These are phyloP conservation scores for Exophiala spinifera DNA, from an alignment of 2,329 filamentous ascomycete genomes.

Conservation along the genomic window DNA sequence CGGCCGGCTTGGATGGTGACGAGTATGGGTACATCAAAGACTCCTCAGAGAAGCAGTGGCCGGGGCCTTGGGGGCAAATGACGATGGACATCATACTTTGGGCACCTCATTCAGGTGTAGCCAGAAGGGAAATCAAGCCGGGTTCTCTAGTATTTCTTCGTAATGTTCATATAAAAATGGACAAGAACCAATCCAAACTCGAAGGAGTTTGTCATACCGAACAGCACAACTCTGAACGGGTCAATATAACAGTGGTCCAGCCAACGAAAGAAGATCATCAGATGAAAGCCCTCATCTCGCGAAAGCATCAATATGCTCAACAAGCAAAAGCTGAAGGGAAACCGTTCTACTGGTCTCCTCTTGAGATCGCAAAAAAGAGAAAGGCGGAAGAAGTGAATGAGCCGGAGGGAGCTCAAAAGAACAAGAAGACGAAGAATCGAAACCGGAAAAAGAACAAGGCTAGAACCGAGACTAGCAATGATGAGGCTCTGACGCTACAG, in stretches of 20 bases:
- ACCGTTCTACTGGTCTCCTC: conserved; percentile 28
- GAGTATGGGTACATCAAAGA: conserved; percentile 52
- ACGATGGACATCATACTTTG: conserved; percentile 70
- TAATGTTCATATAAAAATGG: conserved; percentile 69
- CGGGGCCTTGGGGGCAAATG: conserved; percentile 69
- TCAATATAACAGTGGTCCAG: conserved; percentile 59
- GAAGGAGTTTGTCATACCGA: conserved; percentile 73
- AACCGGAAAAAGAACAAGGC: conserved; percentile 27
- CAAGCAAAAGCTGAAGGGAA: conserved; percentile 30
- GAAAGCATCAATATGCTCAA: conserved; percentile 61
- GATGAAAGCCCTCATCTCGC: conserved; percentile 57
- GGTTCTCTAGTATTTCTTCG: conserved; percentile 61
- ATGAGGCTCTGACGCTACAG: not conserved
- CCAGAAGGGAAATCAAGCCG: conserved; percentile 55
- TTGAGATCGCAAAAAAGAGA: conserved; percentile 16
- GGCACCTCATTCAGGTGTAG: conserved; percentile 61
- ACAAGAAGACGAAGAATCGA: conserved; percentile 26
- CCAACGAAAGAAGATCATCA: conserved; percentile 39
- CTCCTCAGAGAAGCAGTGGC: conserved; percentile 52
- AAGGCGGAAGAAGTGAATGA: conserved; percentile 31
- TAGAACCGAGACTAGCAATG: too few relatives aligned
- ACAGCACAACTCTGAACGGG: conserved; percentile 45
- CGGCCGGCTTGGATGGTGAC: conserved; percentile 49
- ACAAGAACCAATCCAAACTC: conserved; percentile 53
- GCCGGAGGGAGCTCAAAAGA: conserved; percentile 25